Base-by-base conservation (phyloP, 2,329 filamentous ascomycete species). In the Elsinoe ampelina region DNA sequence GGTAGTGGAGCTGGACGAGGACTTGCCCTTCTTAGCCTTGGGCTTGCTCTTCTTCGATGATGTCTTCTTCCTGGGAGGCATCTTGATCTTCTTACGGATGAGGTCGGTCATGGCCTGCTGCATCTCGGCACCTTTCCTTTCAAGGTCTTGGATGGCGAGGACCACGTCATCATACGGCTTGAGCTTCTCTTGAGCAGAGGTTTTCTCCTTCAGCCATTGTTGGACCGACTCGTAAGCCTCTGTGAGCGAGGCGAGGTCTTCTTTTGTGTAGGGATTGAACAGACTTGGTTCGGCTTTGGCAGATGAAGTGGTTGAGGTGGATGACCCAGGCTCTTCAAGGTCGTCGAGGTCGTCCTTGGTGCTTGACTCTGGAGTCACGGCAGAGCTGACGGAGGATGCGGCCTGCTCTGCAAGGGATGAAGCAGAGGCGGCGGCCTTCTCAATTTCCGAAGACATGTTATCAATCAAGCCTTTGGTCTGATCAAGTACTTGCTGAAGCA, bases 131-230 rank as follows among this genome's bases (percentile, higher is more conserved):
- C 83, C 79, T 70, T 85, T 86, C 20, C 76, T 77, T 58, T 82
- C 75, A 30, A 95, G 71, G 26, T 95, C 91, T 66, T 85, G 84
- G 62, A 83, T 75, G 0, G 85, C 78, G 7, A 95, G 76, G 5
- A 84, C 84, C 0, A 89, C 87, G 62, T 97, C 84, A 8, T 89
- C 87, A 1, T 83, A 83, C 1, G 77, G 72, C 13, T 78, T 74
- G 2, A 95, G 80, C 63, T 82, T 84, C 30, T 83, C 80, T 71
- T 97, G 92, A 63, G 80, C 79, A 2, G 78, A 75, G 48, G 87
- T 72, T 67, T 87, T 85, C 61, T 86, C 80, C 32, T 83, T 80
- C 17, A 98, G 77, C 92, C 92, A 98, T 17, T 79, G 75, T 13
- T 78, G 73, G 15, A 84, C 81, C 12, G 80, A 78, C 26, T 82